Percentiles rank a stretch among this genome's conserved stretches.
Conservation (phyloP, 202 grass and related monocot genomes). For the Setaria viridis region DNA sequence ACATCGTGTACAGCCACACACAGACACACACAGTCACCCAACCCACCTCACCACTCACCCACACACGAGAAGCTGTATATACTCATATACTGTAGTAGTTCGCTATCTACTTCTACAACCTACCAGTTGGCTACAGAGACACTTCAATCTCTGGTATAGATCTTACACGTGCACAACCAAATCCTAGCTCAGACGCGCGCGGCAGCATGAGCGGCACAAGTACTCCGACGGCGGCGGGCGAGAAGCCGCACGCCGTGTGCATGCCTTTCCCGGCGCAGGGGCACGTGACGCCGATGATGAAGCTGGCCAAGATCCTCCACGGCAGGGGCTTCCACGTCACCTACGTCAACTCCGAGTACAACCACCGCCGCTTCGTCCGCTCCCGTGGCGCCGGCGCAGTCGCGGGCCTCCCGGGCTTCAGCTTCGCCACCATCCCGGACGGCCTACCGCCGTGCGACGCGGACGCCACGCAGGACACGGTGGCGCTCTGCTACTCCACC, state of each 20-base stretch:
- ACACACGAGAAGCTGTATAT: no score
- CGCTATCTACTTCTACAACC: not conserved
- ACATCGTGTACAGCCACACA: not conserved
- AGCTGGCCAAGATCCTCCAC: slow-evolving; percentile 61
- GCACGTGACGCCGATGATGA: slow-evolving; percentile 60
- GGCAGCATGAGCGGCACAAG: not conserved
- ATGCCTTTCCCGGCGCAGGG: slow-evolving; percentile 59
- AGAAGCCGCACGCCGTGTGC: slow-evolving; percentile 58
- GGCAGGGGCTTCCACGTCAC: slow-evolving; percentile 64
- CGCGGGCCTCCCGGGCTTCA: slow-evolving; percentile 40
- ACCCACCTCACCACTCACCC: no score
- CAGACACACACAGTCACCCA: not conserved
- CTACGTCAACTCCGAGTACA: slow-evolving; percentile 87
- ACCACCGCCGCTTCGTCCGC: slow-evolving; percentile 54
- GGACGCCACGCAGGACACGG: slow-evolving; percentile 34
- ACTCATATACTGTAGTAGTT: not conserved
- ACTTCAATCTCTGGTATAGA: no score
- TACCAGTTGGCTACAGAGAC: no score
- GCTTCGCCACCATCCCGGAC: slow-evolving; percentile 54
- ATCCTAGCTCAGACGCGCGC: not conserved
- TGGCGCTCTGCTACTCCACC: slow-evolving; percentile 22
- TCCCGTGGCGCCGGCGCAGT: slow-evolving; percentile 39
- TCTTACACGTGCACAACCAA: not conserved
- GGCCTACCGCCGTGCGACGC: slow-evolving; percentile 47
- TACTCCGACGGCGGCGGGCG: not conserved